Evolutionary conservation across 345 rosid genomes (phyloP), one percentile per base, ranked within the genome.

Genomic region (Adansonia digitata): DNA sequence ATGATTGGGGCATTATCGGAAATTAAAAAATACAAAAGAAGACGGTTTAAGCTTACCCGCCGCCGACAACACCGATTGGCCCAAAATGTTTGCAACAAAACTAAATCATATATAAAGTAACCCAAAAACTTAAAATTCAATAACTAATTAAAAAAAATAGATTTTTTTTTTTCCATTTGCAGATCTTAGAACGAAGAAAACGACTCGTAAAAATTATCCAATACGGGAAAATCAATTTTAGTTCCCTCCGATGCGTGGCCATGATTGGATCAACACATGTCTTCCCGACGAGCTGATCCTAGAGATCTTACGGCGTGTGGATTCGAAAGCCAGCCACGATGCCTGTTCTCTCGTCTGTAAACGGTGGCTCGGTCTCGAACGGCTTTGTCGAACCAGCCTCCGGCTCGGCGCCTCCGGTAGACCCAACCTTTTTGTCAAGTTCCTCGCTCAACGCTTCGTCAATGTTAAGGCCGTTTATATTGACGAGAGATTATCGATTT

Each of bases 301-400:
- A 22, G 97, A 91, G 89, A 86, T 92, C 77, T 84, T 94, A 84
- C 72, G 78, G 73, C 94, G 85, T 72, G 84, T 94, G 37, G 91
- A 87, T 51, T 82, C 90, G 22, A 94, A 92, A 78, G 46, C 80
- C 18, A 79, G 78, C 81, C 94, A 84, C 42, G 98, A 94, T 71
- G 86, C 97, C 62, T 92, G 93, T 74, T 92, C 98, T 17, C 92
- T 94, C 79, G 97, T 92, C 78, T 94, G 98, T 87, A 85, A 79
- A 75, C 94, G 98, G 45, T 94, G 98, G 98, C 85, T 89, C 26
- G 24, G 75, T 34, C 92, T 94, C 49, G 96, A 92, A 67, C 90
- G 98, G 0, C 84, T 92, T 79, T 84, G 88, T 82, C 94, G 97
- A 29, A 77, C 93, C 70, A 92, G 93, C 45, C 92, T 94, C 69